Percentiles rank a stretch among this genome's conserved stretches.
These are phyloP conservation scores for Trichoderma arundinaceum DNA, from an alignment of 2,329 filamentous ascomycete genomes.

Conservation along the genomic window DNA sequence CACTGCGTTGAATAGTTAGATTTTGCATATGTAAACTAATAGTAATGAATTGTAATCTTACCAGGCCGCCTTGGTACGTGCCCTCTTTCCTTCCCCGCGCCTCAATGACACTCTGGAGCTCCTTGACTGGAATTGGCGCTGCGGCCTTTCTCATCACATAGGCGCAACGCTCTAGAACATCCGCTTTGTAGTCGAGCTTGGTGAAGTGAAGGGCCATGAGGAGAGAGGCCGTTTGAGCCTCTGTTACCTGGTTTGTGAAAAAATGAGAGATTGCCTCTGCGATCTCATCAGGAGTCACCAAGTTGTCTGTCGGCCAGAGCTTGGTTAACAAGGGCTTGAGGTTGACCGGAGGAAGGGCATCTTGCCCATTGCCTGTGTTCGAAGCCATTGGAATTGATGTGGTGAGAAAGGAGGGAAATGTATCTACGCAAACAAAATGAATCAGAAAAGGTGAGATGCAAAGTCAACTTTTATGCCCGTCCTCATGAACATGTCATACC, in stretches of 20 bases:
- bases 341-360: slow-evolving; percentile 50
- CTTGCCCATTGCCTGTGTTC: slow-evolving; percentile 34
- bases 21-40: slow-evolving; percentile 30
- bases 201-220: slow-evolving; percentile 93
- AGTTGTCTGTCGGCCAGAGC: slow-evolving; percentile 65
- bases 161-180: slow-evolving; percentile 86
- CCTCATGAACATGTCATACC: slow-evolving; percentile 6
- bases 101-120: slow-evolving; percentile 66
- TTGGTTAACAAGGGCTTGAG: slow-evolving; percentile 76
- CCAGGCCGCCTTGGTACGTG: slow-evolving; percentile 79
- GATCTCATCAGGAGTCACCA: slow-evolving; percentile 78
- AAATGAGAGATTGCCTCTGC: slow-evolving; percentile 88
- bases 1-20: slow-evolving; percentile 51
- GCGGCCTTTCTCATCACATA: slow-evolving; percentile 83
- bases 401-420: neutral
- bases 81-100: slow-evolving; percentile 69
- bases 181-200: slow-evolving; percentile 78
- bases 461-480: slow-evolving; percentile 2
- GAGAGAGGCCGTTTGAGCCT: slow-evolving; percentile 84
- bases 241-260: slow-evolving; percentile 88
- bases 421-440: neutral
- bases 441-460: neutral
- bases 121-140: slow-evolving; percentile 68
- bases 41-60: slow-evolving; percentile 51
- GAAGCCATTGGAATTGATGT: slow-evolving; percentile 40